These are phyloP conservation scores for Perilla frutescens DNA, from an alignment of 257 asterid genomes.

Conservation along the genomic window DNA sequence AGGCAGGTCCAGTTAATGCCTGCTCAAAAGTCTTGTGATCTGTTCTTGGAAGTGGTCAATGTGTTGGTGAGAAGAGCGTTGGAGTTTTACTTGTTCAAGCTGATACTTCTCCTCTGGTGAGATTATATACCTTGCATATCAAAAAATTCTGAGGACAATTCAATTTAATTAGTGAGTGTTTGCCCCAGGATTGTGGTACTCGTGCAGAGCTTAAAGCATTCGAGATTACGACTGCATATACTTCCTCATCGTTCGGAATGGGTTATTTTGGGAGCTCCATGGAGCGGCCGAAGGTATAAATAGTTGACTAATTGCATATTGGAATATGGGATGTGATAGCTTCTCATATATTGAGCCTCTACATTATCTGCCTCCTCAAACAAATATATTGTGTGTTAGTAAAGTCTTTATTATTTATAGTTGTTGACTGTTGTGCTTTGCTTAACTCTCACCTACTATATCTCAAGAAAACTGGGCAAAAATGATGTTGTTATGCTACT, in stretches of 20 bases:
- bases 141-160: slow-evolving; percentile 12
- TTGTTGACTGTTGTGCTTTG: no score
- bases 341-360: no score
- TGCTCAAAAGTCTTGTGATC: slow-evolving; percentile 64
- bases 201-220: slow-evolving; percentile 59
- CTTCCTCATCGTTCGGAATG: slow-evolving; percentile 85
- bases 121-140: slow-evolving; percentile 25
- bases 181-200: slow-evolving; percentile 54
- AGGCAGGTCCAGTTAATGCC: slow-evolving; percentile 78
- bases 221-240: slow-evolving; percentile 80
- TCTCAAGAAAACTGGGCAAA: no score
- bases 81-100: slow-evolving; percentile 87
- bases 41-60: slow-evolving; percentile 45
- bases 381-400: no score
- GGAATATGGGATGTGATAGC: no score
- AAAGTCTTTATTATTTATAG: no score
- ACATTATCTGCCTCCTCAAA: no score
- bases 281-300: slow-evolving; percentile 82
- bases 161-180: slow-evolving; percentile 2
- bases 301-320: neutral
- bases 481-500: no score
- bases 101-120: slow-evolving; percentile 58
- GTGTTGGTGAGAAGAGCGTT: slow-evolving; percentile 59
- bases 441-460: no score
- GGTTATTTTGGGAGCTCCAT: slow-evolving; percentile 89